These are phyloP conservation scores for Rickenella mellea DNA, from an alignment of 768 basidiomycete genomes.

Conservation along the genomic window DNA sequence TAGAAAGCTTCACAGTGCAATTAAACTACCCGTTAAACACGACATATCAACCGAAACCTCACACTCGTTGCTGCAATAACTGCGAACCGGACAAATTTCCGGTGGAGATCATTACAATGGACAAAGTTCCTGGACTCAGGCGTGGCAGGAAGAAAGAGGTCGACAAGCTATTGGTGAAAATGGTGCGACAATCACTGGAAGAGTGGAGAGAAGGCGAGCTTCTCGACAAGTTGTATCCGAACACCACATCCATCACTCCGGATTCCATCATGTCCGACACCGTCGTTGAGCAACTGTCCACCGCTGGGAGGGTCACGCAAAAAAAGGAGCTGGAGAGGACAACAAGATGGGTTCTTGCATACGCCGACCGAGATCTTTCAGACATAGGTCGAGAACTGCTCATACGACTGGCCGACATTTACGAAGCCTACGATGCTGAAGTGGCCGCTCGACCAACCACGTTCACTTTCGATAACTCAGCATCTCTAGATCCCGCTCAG, in stretches of 20 bases:
- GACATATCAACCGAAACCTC: background rate
- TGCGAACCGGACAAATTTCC: constrained; percentile 8
- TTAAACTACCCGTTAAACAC: background rate
- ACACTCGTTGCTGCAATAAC: constrained; percentile 9
- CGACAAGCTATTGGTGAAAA: background rate
- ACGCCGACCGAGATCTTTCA: background rate
- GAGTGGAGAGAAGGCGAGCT: constrained; percentile 5
- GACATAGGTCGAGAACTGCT: background rate
- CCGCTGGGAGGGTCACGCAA: background rate
- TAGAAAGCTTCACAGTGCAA: background rate
- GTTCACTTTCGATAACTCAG: too few relatives aligned
- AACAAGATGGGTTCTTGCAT: constrained; percentile 5
- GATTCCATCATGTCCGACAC: constrained; percentile 1
- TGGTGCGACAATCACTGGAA: constrained; percentile 1
- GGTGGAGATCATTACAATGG: background rate
- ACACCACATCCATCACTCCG: constrained; percentile 4
- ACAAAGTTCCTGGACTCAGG: constrained; percentile 3
- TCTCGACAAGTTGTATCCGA: constrained; percentile 5
- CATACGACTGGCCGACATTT: background rate
- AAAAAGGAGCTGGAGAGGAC: too few relatives aligned
- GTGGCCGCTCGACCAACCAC: background rate
- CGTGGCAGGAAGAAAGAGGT: constrained; percentile 6
- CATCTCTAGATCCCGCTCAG: too few relatives aligned
- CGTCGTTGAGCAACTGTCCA: constrained; percentile 7
- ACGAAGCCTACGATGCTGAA: background rate